A percentile compares a stretch with the other conserved stretches of the same genome.
phyloP scores from a whole-genome alignment of 148 eudicot genomes.

The Nepenthes gracilis region DNA sequence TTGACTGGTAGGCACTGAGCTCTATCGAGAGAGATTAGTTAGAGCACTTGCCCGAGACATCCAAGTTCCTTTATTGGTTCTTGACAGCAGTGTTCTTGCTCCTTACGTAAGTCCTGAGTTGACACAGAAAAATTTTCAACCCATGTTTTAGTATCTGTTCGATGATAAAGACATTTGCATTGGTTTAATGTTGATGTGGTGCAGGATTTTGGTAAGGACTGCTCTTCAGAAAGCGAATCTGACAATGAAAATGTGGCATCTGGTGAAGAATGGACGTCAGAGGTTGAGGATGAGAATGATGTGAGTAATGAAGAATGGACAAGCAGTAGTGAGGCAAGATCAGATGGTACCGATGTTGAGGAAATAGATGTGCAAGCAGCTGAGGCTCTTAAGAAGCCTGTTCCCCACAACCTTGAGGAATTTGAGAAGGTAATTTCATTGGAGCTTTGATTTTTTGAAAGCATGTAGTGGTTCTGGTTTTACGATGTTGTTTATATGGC shows the following conservation, averaged over 20 bases:
- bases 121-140: background rate
- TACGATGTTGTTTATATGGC: background rate
- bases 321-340: constrained; percentile 57
- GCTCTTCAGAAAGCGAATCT: constrained; percentile 62
- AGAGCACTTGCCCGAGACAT: constrained; percentile 85
- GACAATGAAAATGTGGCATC: constrained; percentile 60
- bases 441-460: background rate
- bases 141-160: background rate
- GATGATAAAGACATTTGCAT: background rate
- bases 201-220: constrained; percentile 75
- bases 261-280: constrained; percentile 67
- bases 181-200: background rate
- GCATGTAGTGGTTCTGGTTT: background rate
- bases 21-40: constrained; percentile 88
- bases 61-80: constrained; percentile 78
- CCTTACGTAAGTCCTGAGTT: constrained; percentile 55
- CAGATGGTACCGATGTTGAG: constrained; percentile 67
- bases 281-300: constrained; percentile 70
- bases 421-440: constrained; percentile 62
- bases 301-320: constrained; percentile 60
- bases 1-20: constrained; percentile 69
- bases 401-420: constrained; percentile 65
- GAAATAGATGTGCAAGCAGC: constrained; percentile 49
- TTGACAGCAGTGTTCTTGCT: constrained; percentile 88
- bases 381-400: constrained; percentile 75